Evolutionary conservation across 805 yeast genomes (phyloP), one percentile per base, ranked within the genome.

Genomic region (Teunomyces stri): DNA sequence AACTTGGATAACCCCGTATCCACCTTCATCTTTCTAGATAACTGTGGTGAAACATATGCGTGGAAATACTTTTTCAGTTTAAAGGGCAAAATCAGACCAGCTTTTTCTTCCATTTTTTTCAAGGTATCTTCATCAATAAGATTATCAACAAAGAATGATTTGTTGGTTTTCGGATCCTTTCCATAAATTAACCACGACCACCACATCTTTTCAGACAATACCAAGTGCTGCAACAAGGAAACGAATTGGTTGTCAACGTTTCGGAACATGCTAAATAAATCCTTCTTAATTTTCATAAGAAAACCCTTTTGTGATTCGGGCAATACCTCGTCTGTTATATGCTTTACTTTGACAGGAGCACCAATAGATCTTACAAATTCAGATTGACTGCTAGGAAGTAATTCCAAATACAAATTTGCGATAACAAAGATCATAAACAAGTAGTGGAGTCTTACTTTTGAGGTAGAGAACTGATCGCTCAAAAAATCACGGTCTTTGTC

Each of bases 161-260:
- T 59, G 18, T 66, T 65, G 3, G 64, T 61, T 6, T 49, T 53
- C n/a, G 59, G 52, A 41, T 67, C 70, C 43, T 71, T 70, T 7
- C 70, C 69, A 49, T 67, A 63, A 3, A 72, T 54, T 18, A 72
- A 57, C 73, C 74, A 72, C 5, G 62, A 63, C 71, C 71, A 67
- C 77, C 76, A 70, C 20, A 54, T 46, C 25, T 58, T 58, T 43
- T 73, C 78, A 1, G 65, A 52, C 1, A 51, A 40, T 0, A 57
- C 49, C 28, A 70, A 35, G 13, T 60, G 63, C 43, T 59, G 66
- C 10, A 70, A 48, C 40, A 68, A 46, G 30, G 53, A 60, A 12
- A 64, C 54, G 47, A 65, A 60, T 33, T 56, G 65, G 5, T 50
- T 15, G 45, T 72, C 72, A 39, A 58, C 53, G 1, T 42, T 22